phyloP scores from a whole-genome alignment of 2,329 filamentous ascomycete species.

The Ophiocordyceps camponoti-rufipedis region DNA sequence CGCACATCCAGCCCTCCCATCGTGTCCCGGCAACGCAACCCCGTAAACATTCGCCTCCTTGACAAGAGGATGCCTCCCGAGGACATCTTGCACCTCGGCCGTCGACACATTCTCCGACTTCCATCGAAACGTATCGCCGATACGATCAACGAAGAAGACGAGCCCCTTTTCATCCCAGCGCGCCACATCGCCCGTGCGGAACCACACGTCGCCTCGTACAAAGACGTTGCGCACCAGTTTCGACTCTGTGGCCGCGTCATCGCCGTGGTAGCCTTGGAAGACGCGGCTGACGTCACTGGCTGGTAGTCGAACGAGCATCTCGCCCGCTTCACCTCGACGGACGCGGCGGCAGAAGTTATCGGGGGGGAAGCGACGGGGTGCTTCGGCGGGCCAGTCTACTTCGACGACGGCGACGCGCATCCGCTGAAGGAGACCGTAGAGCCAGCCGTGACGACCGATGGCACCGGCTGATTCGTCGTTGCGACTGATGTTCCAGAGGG shows the following conservation, averaged over 20 bases:
- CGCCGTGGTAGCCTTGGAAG: conserved; percentile 73
- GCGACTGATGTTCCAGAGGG: conserved; percentile 52
- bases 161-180: conserved; percentile 52
- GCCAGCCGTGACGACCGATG: conserved; percentile 51
- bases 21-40: conserved; percentile 60
- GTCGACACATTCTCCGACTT: conserved; percentile 75
- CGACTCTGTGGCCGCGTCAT: conserved; percentile 45
- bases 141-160: conserved; percentile 65
- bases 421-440: conserved; percentile 38
- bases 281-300: conserved; percentile 39
- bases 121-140: conserved; percentile 65
- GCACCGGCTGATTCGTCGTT: conserved; percentile 63
- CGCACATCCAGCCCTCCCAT: conserved; percentile 69
- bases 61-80: conserved; percentile 48
- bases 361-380: conserved; percentile 45
- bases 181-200: conserved; percentile 69
- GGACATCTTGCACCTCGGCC: conserved; percentile 58
- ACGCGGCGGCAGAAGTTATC: conserved; percentile 51
- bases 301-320: conserved; percentile 57
- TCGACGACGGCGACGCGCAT: conserved; percentile 39
- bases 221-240: conserved; percentile 65
- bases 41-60: conserved; percentile 77
- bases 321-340: conserved; percentile 46
- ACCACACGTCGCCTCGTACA: conserved; percentile 60
- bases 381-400: conserved; percentile 53